Conservation (phyloP, 768 basidiomycete genomes). For the Mycena albidolilacea region DNA sequence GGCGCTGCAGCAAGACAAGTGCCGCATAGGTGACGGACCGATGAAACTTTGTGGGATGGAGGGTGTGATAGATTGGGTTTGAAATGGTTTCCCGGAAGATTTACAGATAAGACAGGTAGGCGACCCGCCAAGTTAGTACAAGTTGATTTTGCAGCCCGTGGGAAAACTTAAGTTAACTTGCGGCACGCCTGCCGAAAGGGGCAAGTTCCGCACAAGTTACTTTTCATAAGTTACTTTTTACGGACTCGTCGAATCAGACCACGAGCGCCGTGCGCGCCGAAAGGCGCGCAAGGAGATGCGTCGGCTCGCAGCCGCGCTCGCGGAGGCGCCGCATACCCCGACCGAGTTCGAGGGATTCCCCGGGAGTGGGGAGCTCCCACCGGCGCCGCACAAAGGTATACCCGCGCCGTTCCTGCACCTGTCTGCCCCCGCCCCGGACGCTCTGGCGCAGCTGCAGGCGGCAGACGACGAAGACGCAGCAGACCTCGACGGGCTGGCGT, state of each 20-base stretch:
- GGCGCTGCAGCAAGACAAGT: too few relatives aligned
- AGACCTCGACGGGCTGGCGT: not conserved
- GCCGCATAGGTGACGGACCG: too few relatives aligned
- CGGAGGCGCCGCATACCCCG: not conserved
- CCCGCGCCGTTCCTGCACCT: conserved; percentile 11
- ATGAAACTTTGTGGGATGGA: too few relatives aligned
- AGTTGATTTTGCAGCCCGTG: too few relatives aligned
- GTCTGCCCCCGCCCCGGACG: not conserved
- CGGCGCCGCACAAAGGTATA: not conserved
- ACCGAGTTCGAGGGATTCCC: conserved; percentile 20
- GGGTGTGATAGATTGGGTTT: too few relatives aligned
- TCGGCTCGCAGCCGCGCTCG: not conserved
- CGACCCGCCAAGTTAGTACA: too few relatives aligned
- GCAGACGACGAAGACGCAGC: not conserved
- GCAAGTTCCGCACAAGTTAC: too few relatives aligned
- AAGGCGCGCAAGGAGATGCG: conserved; percentile 31
- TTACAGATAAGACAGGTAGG: too few relatives aligned
- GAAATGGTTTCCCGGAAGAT: too few relatives aligned
- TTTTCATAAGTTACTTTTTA: too few relatives aligned
- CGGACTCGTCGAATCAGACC: not conserved
- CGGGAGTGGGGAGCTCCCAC: not conserved
- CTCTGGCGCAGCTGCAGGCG: not conserved
- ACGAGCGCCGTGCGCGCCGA: conserved; percentile 16
- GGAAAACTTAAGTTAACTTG: too few relatives aligned
- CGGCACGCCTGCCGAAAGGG: too few relatives aligned